Conservation (phyloP, 805 yeast species). For the Nakazawaea ambrosiae region DNA sequence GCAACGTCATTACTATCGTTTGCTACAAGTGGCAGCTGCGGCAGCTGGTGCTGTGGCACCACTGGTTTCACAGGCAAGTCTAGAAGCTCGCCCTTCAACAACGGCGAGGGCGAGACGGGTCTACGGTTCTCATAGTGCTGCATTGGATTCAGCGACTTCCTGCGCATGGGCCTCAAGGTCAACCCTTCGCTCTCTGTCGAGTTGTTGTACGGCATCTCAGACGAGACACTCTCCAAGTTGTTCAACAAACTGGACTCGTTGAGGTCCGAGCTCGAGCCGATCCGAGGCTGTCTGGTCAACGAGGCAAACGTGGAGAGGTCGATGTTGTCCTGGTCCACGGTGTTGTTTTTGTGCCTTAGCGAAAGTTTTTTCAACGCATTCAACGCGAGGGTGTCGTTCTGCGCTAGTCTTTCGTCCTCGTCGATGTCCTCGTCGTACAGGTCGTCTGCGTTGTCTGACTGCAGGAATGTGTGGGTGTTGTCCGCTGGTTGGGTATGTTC, state of each 20-base stretch:
- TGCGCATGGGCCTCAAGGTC: slow-evolving; percentile 25
- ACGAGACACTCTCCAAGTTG: slow-evolving; percentile 7
- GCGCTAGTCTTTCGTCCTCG: slow-evolving; percentile 1
- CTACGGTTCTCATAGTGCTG: slow-evolving; percentile 8
- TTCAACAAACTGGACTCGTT: slow-evolving; percentile 3
- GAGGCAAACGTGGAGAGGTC: slow-evolving; percentile 10
- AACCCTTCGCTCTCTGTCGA: slow-evolving; percentile 14
- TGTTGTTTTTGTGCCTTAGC: neutral
- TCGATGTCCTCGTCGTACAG: neutral
- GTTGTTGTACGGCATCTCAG: slow-evolving; percentile 1
- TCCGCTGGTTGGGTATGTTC: too few relatives aligned
- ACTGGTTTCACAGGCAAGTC: slow-evolving; percentile 2
- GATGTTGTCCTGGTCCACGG: slow-evolving; percentile 6
- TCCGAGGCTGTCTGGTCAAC: slow-evolving; percentile 10
- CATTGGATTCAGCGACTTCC: slow-evolving; percentile 17
- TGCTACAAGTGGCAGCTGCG: neutral
- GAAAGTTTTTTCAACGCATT: slow-evolving; percentile 7
- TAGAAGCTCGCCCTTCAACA: slow-evolving; percentile 4
- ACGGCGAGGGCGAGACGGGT: slow-evolving; percentile 9
- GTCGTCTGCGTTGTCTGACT: too few relatives aligned
- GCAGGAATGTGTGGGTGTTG: too few relatives aligned
- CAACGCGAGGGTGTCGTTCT: slow-evolving; percentile 2
- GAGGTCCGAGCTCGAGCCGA: neutral
- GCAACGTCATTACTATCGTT: neutral
- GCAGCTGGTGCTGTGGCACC: neutral